A percentile compares a stretch with the other conserved stretches of the same genome.
phyloP scores from a whole-genome alignment of 1,139 yeast genomes.

The Sugiyamaella xylanicola region DNA sequence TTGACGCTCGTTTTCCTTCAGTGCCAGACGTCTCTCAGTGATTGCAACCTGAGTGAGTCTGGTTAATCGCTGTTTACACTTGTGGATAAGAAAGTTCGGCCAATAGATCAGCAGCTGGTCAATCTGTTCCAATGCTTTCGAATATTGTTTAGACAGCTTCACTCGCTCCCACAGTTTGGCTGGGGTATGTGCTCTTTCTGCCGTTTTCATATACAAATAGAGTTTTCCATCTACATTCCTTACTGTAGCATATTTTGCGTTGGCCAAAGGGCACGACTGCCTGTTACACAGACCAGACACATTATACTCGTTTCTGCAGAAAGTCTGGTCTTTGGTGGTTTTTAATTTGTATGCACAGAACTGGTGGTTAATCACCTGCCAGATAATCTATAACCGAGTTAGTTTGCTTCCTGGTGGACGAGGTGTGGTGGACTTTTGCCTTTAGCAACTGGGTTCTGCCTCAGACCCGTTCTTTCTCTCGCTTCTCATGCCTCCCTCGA shows the following conservation, averaged over 20 bases:
- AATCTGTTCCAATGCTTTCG: constrained; percentile 82
- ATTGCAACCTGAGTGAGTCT: constrained; percentile 93
- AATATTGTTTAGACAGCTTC: constrained; percentile 82
- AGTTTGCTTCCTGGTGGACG: not conserved
- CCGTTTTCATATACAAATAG: constrained; percentile 93
- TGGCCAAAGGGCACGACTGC: constrained; percentile 94
- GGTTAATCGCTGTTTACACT: constrained; percentile 94
- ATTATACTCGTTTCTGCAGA: constrained; percentile 86
- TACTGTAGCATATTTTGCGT: constrained; percentile 93
- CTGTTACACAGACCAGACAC: constrained; percentile 88
- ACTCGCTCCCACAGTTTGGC: constrained; percentile 93
- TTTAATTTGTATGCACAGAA: constrained; percentile 87
- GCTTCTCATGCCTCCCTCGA: not conserved
- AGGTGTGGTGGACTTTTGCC: no score
- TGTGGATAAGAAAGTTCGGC: constrained; percentile 89
- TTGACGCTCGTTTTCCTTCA: constrained; percentile 89
- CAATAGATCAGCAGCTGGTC: constrained; percentile 87
- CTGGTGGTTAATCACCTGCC: constrained; percentile 90
- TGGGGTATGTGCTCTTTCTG: constrained; percentile 96
- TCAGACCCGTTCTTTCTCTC: not conserved
- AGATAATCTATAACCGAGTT: constrained; percentile 59
- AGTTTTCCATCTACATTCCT: constrained; percentile 84
- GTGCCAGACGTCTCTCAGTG: constrained; percentile 91
- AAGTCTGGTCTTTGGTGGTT: constrained; percentile 76
- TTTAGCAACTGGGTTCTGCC: not conserved